These are phyloP conservation scores for Globisporangium perplexum DNA, from an alignment of 352 stramenopile species.

Conservation along the genomic window DNA sequence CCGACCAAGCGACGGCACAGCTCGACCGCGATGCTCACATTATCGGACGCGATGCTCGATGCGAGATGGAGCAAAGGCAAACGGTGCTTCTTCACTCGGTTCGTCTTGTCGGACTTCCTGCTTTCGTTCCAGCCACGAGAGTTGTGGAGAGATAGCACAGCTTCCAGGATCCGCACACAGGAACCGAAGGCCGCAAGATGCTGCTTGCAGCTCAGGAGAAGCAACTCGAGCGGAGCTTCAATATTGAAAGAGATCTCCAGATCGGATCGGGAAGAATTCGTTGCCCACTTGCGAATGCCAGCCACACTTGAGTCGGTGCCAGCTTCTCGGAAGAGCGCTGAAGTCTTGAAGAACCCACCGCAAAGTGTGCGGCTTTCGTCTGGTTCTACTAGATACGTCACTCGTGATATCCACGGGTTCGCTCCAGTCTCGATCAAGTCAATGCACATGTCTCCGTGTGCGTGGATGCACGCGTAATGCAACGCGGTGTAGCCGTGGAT, in stretches of 20 bases:
- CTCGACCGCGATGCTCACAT: slow-evolving; percentile 49
- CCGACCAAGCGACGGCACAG: slow-evolving; percentile 34
- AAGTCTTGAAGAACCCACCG: slow-evolving; percentile 28
- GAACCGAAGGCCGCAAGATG: slow-evolving; percentile 3
- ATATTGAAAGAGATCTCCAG: slow-evolving; percentile 14
- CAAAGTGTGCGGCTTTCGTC: slow-evolving; percentile 15
- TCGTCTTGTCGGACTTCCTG: neutral
- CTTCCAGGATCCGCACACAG: slow-evolving; percentile 14
- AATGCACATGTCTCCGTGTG: slow-evolving; percentile 19
- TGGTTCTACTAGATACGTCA: slow-evolving; percentile 12
- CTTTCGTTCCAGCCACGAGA: neutral
- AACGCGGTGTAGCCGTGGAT: slow-evolving; percentile 45
- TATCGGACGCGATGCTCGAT: slow-evolving; percentile 28
- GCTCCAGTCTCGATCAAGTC: slow-evolving; percentile 29
- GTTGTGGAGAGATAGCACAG: neutral
- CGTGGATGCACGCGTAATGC: slow-evolving; percentile 45
- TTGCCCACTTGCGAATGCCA: slow-evolving; percentile 3
- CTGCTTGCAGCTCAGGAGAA: slow-evolving; percentile 19
- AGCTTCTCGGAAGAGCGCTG: slow-evolving; percentile 1
- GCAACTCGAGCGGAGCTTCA: slow-evolving; percentile 18
- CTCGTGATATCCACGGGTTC: slow-evolving; percentile 18
- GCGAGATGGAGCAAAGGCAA: slow-evolving; percentile 45
- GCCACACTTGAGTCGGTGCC: slow-evolving; percentile 2
- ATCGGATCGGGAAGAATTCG: neutral
- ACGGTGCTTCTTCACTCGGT: slow-evolving; percentile 16